Conservation (phyloP, 805 yeast genomes). For the Yamadazyma nakazawae region DNA sequence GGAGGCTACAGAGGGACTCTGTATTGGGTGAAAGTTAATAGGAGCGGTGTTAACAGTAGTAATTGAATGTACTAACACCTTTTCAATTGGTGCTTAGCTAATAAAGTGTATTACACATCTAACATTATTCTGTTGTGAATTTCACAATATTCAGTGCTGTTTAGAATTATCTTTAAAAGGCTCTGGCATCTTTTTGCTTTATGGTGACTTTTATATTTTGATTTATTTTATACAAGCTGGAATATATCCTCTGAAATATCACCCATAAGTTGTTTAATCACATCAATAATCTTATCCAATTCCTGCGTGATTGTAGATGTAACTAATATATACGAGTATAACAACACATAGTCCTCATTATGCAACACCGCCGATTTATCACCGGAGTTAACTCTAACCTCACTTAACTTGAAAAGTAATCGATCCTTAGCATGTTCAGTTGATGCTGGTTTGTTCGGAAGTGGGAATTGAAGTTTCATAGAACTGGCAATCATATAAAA, state of each 20-base stretch:
- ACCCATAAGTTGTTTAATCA: slow-evolving; percentile 61
- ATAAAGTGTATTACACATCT: too few relatives aligned
- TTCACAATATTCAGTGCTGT: too few relatives aligned
- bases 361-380: slow-evolving; percentile 27
- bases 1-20: too few relatives aligned
- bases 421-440: slow-evolving; percentile 72
- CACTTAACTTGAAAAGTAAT: slow-evolving; percentile 60
- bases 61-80: too few relatives aligned
- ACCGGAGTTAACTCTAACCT: slow-evolving; percentile 38
- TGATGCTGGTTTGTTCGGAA: slow-evolving; percentile 75
- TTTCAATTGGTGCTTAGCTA: too few relatives aligned
- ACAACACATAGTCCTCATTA: slow-evolving; percentile 72
- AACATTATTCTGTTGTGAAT: too few relatives aligned
- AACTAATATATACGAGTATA: slow-evolving; percentile 73
- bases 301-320: slow-evolving; percentile 66
- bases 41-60: too few relatives aligned
- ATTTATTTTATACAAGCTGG: slow-evolving; percentile 32
- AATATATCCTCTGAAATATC: slow-evolving; percentile 61
- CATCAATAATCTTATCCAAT: slow-evolving; percentile 52
- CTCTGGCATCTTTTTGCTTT: too few relatives aligned
- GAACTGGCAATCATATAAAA: slow-evolving; percentile 81
- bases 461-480: slow-evolving; percentile 68
- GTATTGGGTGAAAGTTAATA: not conserved
- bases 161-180: too few relatives aligned
- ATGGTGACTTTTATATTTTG: too few relatives aligned